Percentiles rank a stretch among this genome's conserved stretches.
Evolutionary conservation across 1,284 basidiomycete species (phyloP).

Genomic region (Schizopora paradoxa): DNA sequence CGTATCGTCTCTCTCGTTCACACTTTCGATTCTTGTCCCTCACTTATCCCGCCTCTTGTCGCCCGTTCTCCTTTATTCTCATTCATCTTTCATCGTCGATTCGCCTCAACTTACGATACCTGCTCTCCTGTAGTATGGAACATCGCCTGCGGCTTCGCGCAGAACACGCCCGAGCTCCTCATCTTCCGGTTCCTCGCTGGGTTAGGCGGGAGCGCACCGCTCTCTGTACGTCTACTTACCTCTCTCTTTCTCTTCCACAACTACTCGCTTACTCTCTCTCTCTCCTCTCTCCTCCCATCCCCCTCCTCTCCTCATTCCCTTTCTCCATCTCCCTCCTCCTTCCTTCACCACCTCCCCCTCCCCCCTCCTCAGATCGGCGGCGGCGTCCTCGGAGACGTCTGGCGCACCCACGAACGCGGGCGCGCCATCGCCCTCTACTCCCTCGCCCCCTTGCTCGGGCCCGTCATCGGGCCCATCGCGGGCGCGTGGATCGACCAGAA

Average conservation of each 20-base stretch:
- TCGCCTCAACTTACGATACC: background rate
- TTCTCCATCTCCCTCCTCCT: slow-evolving; percentile 22
- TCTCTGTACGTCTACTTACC: slow-evolving; percentile 37
- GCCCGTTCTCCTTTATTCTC: background rate
- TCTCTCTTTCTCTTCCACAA: slow-evolving; percentile 3
- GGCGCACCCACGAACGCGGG: slow-evolving; percentile 63
- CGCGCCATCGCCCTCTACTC: slow-evolving; percentile 66
- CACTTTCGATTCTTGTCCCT: slow-evolving; percentile 6
- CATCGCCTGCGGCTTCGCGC: slow-evolving; percentile 59
- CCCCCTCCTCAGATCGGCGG: slow-evolving; percentile 48
- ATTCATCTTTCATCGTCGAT: background rate
- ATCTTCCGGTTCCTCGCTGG: slow-evolving; percentile 64
- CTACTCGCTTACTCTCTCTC: background rate
- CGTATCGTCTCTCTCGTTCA: slow-evolving; percentile 13
- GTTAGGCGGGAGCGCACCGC: slow-evolving; percentile 58
- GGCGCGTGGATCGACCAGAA: slow-evolving; percentile 47
- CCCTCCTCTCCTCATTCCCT: slow-evolving; percentile 29
- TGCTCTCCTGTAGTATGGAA: slow-evolving; percentile 48
- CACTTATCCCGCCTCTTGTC: slow-evolving; percentile 20
- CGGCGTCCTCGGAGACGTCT: slow-evolving; percentile 68
- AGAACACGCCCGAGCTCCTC: slow-evolving; percentile 50
- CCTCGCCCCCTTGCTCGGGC: slow-evolving; percentile 55
- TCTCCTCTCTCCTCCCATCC: slow-evolving; percentile 20
- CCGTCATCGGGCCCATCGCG: slow-evolving; percentile 58
- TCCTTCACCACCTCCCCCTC: slow-evolving; percentile 23